Evolutionary conservation across 768 basidiomycete species (phyloP).

Genomic region (Auriscalpium orientale): DNA sequence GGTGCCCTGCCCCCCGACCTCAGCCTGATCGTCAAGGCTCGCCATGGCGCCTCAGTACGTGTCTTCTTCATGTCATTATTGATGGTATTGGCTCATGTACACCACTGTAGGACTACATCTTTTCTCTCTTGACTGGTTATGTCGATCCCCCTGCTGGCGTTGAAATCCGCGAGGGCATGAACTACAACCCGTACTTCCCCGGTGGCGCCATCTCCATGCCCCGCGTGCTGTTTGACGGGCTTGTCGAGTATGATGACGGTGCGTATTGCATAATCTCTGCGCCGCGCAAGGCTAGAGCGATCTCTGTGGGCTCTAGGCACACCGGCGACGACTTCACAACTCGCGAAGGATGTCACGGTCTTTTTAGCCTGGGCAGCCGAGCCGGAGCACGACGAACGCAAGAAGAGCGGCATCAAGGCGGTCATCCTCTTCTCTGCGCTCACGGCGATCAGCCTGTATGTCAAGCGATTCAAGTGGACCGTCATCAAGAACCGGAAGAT

Average conservation of each 20-base stretch:
- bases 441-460: constrained; percentile 72
- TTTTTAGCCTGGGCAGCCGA: constrained; percentile 98
- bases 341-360: constrained; percentile 97
- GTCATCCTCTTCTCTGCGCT: constrained; percentile 87
- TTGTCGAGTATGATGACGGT: constrained; percentile 97
- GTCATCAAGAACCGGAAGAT: constrained; percentile 92
- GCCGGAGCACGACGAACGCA: constrained; percentile 96
- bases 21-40: constrained; percentile 94
- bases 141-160: constrained; percentile 93
- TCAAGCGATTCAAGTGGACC: constrained; percentile 95
- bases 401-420: constrained; percentile 94
- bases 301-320: constrained; percentile 48
- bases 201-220: constrained; percentile 99
- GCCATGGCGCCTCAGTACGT: constrained; percentile 91
- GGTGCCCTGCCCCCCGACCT: constrained; percentile 97
- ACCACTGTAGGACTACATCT: constrained; percentile 79
- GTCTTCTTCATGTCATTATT: background rate
- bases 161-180: constrained; percentile 94
- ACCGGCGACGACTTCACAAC: constrained; percentile 93
- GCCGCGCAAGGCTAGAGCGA: background rate
- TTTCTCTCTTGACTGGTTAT: constrained; percentile 95
- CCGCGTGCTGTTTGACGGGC: constrained; percentile 88
- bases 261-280: constrained; percentile 41
- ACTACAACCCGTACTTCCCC: constrained; percentile 99
- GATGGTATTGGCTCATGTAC: too few species aligned